A percentile compares a stretch with the other conserved stretches of the same genome.
Conservation (phyloP, 2,329 filamentous ascomycete species). For the Xylogone sp. region DNA sequence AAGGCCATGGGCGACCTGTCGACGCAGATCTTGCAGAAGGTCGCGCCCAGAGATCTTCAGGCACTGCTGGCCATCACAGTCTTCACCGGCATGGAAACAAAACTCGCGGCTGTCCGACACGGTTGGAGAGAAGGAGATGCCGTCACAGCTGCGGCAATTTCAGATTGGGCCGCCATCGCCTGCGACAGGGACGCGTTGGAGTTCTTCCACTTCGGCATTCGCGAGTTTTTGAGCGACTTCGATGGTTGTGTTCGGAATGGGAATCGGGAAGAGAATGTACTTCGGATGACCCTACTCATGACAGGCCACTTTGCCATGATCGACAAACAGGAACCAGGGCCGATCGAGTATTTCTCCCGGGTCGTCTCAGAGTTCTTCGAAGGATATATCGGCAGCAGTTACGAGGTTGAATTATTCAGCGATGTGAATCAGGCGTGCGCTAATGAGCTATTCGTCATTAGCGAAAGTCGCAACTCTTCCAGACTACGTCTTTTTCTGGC, state of each 20-base stretch:
- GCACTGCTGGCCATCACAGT: conserved; percentile 6
- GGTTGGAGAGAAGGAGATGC: conserved; percentile 18
- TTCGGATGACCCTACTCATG: conserved; percentile 12
- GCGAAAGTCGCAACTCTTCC: conserved; percentile 12
- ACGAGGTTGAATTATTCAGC: conserved; percentile 19
- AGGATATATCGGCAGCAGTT: conserved; percentile 19
- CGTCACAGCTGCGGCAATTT: conserved; percentile 14
- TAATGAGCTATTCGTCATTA: conserved; percentile 17
- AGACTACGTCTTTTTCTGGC: conserved; percentile 15
- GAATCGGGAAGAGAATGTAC: conserved; percentile 15
- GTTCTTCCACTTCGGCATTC: conserved; percentile 16
- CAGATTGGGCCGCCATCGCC: conserved; percentile 15
- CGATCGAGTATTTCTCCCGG: conserved; percentile 8
- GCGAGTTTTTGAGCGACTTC: conserved; percentile 18
- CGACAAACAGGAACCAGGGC: conserved; percentile 14
- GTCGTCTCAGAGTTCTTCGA: conserved; percentile 7
- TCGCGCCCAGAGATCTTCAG: conserved; percentile 12
- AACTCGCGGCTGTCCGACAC: conserved; percentile 14
- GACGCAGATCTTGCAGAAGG: conserved; percentile 12
- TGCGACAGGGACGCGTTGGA: conserved; percentile 14
- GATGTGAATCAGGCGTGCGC: conserved; percentile 20
- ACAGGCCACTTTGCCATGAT: conserved; percentile 15
- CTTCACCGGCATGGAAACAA: conserved; percentile 11
- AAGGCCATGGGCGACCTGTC: conserved; percentile 15
- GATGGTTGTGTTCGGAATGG: conserved; percentile 14